phyloP scores from a whole-genome alignment of 495 filamentous ascomycete genomes.

The Penicillium soppii region DNA sequence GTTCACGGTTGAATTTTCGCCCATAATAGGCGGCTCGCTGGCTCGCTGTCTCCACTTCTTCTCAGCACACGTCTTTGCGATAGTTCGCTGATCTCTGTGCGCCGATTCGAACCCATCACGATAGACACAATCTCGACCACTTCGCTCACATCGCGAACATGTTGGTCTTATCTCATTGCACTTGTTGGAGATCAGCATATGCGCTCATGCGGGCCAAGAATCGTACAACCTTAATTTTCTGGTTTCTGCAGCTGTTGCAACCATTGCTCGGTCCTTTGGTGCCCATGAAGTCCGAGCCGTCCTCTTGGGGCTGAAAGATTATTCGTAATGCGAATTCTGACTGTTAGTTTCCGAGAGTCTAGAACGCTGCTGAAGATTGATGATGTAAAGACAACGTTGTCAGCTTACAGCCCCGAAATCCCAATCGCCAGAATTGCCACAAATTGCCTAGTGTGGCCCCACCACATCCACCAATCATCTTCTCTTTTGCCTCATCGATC shows the following conservation, averaged over 20 bases:
- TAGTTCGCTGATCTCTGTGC: constrained; percentile 13
- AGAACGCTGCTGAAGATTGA: not conserved
- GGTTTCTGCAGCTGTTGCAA: not conserved
- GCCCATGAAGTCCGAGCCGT: no score
- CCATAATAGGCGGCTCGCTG: not conserved
- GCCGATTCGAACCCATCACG: constrained; percentile 7
- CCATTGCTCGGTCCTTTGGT: not conserved
- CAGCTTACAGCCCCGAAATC: not conserved
- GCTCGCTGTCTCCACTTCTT: constrained; percentile 16
- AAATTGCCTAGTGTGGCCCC: not conserved
- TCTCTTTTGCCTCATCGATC: no score
- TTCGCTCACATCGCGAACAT: constrained; percentile 9
- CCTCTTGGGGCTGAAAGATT: no score
- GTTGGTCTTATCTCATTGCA: constrained; percentile 4
- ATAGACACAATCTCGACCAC: constrained; percentile 4
- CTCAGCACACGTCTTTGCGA: constrained; percentile 3
- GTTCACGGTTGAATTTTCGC: not conserved
- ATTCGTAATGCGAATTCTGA: no score
- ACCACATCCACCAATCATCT: not conserved
- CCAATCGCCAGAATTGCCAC: not conserved
- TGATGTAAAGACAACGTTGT: not conserved
- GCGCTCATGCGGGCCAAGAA: not conserved
- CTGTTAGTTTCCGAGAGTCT: not conserved
- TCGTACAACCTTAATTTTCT: not conserved
- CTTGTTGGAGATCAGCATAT: not conserved